Base-by-base conservation (phyloP, 2,329 filamentous ascomycete genomes). In the Lecanosticta acicola region DNA sequence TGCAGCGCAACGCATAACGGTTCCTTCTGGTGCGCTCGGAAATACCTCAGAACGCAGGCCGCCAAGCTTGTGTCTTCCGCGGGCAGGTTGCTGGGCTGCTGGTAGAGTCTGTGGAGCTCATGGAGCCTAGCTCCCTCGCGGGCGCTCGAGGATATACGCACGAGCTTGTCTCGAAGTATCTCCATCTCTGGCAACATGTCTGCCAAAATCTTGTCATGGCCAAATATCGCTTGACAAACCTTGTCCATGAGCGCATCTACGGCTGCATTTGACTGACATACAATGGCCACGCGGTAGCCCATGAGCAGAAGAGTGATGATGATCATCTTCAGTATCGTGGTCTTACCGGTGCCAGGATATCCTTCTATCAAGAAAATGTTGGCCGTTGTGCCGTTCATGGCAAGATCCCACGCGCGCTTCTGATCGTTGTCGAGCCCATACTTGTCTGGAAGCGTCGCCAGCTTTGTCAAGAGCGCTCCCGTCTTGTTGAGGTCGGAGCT, bases 261-360 rank as follows among this genome's bases (percentile, higher is more conserved):
- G 17, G 19, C 39, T 11, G 16, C 4, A 26, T 41, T 41, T 3
- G 24, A 33, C 26, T 41, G 39, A 14, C 9, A 5, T 3, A 29
- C 24, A 18, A 41, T 20, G 8, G 33, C 11, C 3, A 41, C 39
- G 3, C 17, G 4, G 5, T 9, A 10, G 14, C 39, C 39, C 24
- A 41, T 32, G 5, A 37, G 18, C 44, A 35, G 18, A 3, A 41
- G 38, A 11, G 7, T 3, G 39, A 13, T n/a, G 17, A 38, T 32
- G 3, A 35, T 11, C 3, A 20, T 10, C 9, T 5, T 16, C 10
- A 41, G 14, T 3, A 24, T 41, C 13, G 13, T 9, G n/a, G 44
- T 37, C 26, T 46, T 46, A n/a, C 44, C 44, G 16, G 38, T 41
- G 3, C 44, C 44, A 10, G 39, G 44, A 21, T 35, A 36, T 4